These are phyloP conservation scores for Eremothecium sinecaudum DNA, from an alignment of 1,139 yeast genomes.

Conservation along the genomic window DNA sequence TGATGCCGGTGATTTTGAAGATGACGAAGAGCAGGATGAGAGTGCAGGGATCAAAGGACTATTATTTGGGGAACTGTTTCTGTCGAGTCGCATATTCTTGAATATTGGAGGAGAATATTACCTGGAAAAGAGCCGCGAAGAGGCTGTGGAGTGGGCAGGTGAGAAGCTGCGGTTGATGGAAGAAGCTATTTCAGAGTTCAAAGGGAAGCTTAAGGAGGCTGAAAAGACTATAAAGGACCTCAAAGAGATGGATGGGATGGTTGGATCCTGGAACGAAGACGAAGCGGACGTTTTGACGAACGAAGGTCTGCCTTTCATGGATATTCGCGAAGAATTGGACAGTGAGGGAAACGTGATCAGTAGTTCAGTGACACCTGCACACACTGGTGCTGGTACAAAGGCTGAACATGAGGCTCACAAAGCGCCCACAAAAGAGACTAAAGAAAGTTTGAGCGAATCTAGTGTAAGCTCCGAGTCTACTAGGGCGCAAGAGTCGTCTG, in stretches of 20 bases:
- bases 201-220: slow-evolving; percentile 39
- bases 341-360: slow-evolving; percentile 60
- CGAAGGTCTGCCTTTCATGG: slow-evolving; percentile 56
- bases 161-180: slow-evolving; percentile 35
- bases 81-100: slow-evolving; percentile 35
- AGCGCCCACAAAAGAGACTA: background rate
- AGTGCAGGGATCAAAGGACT: slow-evolving; percentile 23
- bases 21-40: slow-evolving; percentile 11
- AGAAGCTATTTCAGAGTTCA: slow-evolving; percentile 35
- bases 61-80: slow-evolving; percentile 30
- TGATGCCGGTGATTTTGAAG: slow-evolving; percentile 7
- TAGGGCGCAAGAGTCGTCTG: background rate
- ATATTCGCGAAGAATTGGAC: slow-evolving; percentile 76
- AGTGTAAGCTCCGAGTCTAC: no score
- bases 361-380: slow-evolving; percentile 34
- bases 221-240: slow-evolving; percentile 29
- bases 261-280: slow-evolving; percentile 8
- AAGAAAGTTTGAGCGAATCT: background rate
- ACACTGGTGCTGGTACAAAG: slow-evolving; percentile 2
- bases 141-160: slow-evolving; percentile 41
- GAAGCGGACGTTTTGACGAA: slow-evolving; percentile 17
- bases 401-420: background rate
- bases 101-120: slow-evolving; percentile 55
- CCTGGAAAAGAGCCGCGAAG: slow-evolving; percentile 37
- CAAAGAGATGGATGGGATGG: slow-evolving; percentile 14